These are phyloP conservation scores for Bryoerythrophyllum caledonicum DNA, from an alignment of 225 moss, liverwort and hornwort species.

Conservation along the genomic window DNA sequence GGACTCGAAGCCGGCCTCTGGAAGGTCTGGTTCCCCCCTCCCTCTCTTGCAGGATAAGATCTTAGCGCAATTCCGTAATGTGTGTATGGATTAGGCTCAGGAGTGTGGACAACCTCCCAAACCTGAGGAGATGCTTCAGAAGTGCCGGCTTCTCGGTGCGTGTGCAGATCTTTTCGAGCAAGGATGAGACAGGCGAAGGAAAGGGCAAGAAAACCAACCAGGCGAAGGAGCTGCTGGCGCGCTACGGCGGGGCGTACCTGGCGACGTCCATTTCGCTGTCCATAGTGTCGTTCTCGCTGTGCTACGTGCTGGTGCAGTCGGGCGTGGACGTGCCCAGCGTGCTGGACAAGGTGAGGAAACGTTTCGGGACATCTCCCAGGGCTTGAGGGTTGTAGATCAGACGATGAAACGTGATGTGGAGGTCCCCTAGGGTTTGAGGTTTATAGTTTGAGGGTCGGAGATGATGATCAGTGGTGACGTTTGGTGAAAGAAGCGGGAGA, in stretches of 20 bases:
- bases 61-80: constrained; percentile 17
- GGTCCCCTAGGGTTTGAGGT: no score
- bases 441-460: no score
- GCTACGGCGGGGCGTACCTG: constrained; percentile 94
- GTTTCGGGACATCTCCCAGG: not conserved
- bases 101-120: not conserved
- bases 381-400: not conserved
- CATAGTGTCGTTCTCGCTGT: constrained; percentile 78
- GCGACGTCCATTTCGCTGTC: constrained; percentile 88
- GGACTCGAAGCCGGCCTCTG: constrained; percentile 97
- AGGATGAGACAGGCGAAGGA: constrained; percentile 39
- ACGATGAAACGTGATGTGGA: not conserved
- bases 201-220: constrained; percentile 57
- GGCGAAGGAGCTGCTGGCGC: constrained; percentile 85
- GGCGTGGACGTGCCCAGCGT: constrained; percentile 80
- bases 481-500: no score
- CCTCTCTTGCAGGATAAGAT: not conserved
- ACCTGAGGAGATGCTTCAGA: no score
- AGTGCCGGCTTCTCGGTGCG: not conserved
- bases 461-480: no score
- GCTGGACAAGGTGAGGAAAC: constrained; percentile 68
- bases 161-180: constrained; percentile 75
- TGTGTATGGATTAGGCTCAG: not conserved
- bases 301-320: constrained; percentile 77
- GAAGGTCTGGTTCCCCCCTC: constrained; percentile 55